Percentiles rank a stretch among this genome's conserved stretches.
Evolutionary conservation across 2,329 filamentous ascomycete species (phyloP).

Genomic region (Akanthomyces uredinophilus): DNA sequence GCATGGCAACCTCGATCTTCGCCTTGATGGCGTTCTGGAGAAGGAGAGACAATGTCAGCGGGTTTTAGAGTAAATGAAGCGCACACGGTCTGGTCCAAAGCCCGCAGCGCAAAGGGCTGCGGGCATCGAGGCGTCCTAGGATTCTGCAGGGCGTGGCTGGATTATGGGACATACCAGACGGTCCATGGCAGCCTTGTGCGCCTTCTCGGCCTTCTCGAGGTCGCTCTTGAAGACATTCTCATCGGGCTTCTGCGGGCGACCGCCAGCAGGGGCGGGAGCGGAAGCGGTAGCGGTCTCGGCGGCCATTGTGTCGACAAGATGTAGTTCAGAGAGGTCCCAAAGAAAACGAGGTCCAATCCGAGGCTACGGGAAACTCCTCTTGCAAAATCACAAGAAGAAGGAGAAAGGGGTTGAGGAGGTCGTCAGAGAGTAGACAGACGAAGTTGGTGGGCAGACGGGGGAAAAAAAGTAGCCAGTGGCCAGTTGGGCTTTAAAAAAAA

Average conservation of each 20-base stretch:
- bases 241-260: slow-evolving; percentile 80
- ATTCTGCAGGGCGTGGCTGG: neutral
- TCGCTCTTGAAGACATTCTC: slow-evolving; percentile 77
- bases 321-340: slow-evolving; percentile 12
- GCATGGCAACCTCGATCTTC: slow-evolving; percentile 79
- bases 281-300: slow-evolving; percentile 40
- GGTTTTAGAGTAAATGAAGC: slow-evolving; percentile 12
- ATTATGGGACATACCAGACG: slow-evolving; percentile 32
- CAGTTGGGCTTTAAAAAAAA: slow-evolving; percentile 12
- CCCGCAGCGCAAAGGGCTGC: neutral
- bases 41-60: slow-evolving; percentile 17
- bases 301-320: slow-evolving; percentile 38
- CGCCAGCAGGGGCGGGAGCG: slow-evolving; percentile 35
- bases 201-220: slow-evolving; percentile 79
- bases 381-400: slow-evolving; percentile 4
- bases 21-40: slow-evolving; percentile 77
- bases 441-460: slow-evolving; percentile 11
- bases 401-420: slow-evolving; percentile 1
- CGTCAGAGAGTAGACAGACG: slow-evolving; percentile 3
- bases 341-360: slow-evolving; percentile 9
- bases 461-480: slow-evolving; percentile 8
- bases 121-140: neutral
- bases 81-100: neutral
- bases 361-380: neutral
- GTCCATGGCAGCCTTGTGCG: slow-evolving; percentile 71